Evolutionary conservation across 139 green algal genomes (phyloP).

Genomic region (Closterium sp.): DNA sequence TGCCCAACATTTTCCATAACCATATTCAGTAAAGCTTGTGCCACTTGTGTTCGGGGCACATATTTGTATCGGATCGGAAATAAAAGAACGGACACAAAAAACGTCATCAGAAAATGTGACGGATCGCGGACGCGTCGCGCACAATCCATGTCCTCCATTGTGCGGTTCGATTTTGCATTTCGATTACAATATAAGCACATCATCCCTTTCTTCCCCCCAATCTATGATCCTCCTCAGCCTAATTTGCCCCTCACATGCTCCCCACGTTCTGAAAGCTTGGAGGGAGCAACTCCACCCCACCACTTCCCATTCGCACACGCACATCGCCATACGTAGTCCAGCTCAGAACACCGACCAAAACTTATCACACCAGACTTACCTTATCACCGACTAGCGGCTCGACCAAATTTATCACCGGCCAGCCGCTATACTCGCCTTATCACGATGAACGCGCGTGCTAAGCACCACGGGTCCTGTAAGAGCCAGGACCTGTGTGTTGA

Average conservation of each 20-base stretch:
- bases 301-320: background rate
- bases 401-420: background rate
- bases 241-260: too few relatives aligned
- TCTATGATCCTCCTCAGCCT: background rate
- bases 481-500: background rate
- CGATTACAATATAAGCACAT: background rate
- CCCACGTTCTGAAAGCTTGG: too few relatives aligned
- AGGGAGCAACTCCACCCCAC: background rate
- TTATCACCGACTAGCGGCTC: background rate
- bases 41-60: too few relatives aligned
- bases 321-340: background rate
- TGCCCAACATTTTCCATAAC: too few relatives aligned
- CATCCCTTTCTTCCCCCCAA: background rate
- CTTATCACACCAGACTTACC: background rate
- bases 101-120: too few relatives aligned
- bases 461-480: background rate
- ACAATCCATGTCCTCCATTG: background rate
- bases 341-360: background rate
- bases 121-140: background rate
- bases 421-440: background rate
- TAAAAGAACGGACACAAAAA: too few relatives aligned
- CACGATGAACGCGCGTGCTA: background rate
- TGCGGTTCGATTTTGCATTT: background rate
- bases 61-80: too few relatives aligned
- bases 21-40: too few relatives aligned